Evolutionary conservation across 805 yeast species (phyloP).

Genomic region (Yarrowia sp.): DNA sequence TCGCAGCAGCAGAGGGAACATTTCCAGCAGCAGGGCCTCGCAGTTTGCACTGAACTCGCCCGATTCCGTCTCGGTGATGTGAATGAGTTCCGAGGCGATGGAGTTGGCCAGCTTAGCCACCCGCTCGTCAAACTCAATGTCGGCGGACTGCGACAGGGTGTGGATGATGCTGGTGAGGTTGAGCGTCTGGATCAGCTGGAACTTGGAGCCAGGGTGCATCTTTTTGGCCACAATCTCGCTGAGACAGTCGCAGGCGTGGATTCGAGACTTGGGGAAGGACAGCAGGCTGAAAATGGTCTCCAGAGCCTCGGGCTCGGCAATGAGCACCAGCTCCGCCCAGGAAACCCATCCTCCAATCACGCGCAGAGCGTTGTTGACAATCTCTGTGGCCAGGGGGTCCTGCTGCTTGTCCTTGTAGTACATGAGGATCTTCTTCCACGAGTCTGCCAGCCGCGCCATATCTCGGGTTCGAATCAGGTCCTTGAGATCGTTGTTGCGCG

Average conservation of each 20-base stretch:
- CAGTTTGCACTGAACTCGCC: constrained; percentile 39
- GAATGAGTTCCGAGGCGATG: constrained; percentile 77
- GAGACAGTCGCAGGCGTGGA: constrained; percentile 63
- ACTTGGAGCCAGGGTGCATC: constrained; percentile 75
- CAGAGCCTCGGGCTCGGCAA: constrained; percentile 67
- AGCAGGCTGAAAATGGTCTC: constrained; percentile 65
- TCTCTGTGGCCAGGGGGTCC: constrained; percentile 51
- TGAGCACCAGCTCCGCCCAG: constrained; percentile 87
- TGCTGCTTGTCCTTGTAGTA: constrained; percentile 48
- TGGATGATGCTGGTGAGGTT: constrained; percentile 64
- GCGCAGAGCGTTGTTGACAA: constrained; percentile 64
- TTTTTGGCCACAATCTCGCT: constrained; percentile 75
- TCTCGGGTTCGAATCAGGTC: constrained; percentile 83
- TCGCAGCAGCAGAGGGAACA: constrained; percentile 74
- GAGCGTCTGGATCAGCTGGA: constrained; percentile 71
- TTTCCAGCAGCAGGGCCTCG: constrained; percentile 59
- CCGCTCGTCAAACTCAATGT: constrained; percentile 75
- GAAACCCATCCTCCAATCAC: constrained; percentile 86
- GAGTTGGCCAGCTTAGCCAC: constrained; percentile 76
- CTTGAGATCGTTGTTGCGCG: constrained; percentile 74
- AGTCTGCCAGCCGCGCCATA: constrained; percentile 65
- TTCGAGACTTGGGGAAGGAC: constrained; percentile 56
- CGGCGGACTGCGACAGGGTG: constrained; percentile 54
- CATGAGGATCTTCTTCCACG: constrained; percentile 70
- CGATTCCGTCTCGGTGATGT: constrained; percentile 60